Conservation (phyloP, 2,329 filamentous ascomycete genomes). For the Cladobotryum mycophilum region DNA sequence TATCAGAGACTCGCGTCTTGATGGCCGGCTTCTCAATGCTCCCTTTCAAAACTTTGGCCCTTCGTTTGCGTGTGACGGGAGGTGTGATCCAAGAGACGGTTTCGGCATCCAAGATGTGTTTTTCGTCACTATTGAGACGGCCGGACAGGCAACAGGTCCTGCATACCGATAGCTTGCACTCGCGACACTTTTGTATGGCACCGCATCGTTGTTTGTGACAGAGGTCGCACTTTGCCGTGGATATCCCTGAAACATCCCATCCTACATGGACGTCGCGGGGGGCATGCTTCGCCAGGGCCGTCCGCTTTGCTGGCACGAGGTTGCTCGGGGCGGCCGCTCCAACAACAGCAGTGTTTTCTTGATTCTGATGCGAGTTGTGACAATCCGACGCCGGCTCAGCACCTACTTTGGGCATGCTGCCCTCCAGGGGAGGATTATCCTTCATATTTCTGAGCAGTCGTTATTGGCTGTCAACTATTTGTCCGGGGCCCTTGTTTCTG, state of each 20-base stretch:
- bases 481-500: too few species aligned
- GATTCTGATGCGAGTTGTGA: too few species aligned
- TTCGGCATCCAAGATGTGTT: slow-evolving; percentile 17
- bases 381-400: too few species aligned
- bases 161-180: slow-evolving; percentile 21
- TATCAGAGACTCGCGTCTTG: neutral
- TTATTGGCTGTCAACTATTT: too few species aligned
- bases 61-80: slow-evolving; percentile 2
- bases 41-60: neutral
- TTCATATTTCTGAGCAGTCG: too few species aligned
- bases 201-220: slow-evolving; percentile 19
- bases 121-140: slow-evolving; percentile 12
- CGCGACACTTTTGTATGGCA: slow-evolving; percentile 18
- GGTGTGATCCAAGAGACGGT: slow-evolving; percentile 15
- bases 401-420: too few species aligned
- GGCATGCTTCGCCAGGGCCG: too few species aligned
- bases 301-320: too few species aligned
- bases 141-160: slow-evolving; percentile 13
- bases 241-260: slow-evolving; percentile 17
- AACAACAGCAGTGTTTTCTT: too few species aligned
- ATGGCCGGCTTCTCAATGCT: neutral
- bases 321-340: too few species aligned
- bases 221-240: slow-evolving; percentile 23
- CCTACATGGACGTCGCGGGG: slow-evolving; percentile 11
- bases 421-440: too few species aligned